Conservation (phyloP, 495 filamentous ascomycete species). For the Aspergillus conjunctus region DNA sequence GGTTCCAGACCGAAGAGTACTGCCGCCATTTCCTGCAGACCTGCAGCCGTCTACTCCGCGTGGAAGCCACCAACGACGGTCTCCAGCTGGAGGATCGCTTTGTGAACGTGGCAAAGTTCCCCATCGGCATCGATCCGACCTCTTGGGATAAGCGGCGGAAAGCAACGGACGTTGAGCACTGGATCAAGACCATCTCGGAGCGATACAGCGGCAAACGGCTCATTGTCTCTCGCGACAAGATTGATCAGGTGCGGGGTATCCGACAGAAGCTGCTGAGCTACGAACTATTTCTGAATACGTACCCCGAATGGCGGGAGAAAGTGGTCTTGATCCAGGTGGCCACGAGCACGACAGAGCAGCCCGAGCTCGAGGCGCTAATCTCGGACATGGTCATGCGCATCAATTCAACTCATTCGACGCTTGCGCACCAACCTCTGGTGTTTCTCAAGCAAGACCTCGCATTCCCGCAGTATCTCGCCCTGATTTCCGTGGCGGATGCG, state of each 20-base stretch:
- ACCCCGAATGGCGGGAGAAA: constrained; percentile 82
- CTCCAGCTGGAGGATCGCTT: constrained; percentile 91
- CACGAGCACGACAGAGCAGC: constrained; percentile 81
- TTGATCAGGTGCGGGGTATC: constrained; percentile 87
- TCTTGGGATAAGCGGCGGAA: constrained; percentile 71
- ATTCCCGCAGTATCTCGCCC: constrained; percentile 84
- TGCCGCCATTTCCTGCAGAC: constrained; percentile 91
- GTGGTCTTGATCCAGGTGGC: constrained; percentile 92
- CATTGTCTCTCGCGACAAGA: constrained; percentile 90
- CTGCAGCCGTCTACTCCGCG: constrained; percentile 81
- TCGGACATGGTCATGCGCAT: constrained; percentile 92
- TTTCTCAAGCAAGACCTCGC: constrained; percentile 93
- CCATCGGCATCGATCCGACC: constrained; percentile 77
- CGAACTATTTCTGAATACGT: constrained; percentile 89
- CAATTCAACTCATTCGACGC: constrained; percentile 82
- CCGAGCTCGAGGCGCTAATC: constrained; percentile 81
- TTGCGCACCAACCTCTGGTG: constrained; percentile 88
- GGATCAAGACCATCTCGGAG: constrained; percentile 76
- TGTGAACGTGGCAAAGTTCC: constrained; percentile 73
- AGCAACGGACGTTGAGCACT: constrained; percentile 69
- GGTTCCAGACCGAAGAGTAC: constrained; percentile 92
- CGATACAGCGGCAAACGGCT: constrained; percentile 82
- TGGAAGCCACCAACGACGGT: constrained; percentile 84
- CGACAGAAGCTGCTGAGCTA: constrained; percentile 89
- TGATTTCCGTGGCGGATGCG: constrained; percentile 84